Evolutionary conservation across 108 stramenopile genomes (phyloP).

Genomic region (Fragilariopsis cylindrus): DNA sequence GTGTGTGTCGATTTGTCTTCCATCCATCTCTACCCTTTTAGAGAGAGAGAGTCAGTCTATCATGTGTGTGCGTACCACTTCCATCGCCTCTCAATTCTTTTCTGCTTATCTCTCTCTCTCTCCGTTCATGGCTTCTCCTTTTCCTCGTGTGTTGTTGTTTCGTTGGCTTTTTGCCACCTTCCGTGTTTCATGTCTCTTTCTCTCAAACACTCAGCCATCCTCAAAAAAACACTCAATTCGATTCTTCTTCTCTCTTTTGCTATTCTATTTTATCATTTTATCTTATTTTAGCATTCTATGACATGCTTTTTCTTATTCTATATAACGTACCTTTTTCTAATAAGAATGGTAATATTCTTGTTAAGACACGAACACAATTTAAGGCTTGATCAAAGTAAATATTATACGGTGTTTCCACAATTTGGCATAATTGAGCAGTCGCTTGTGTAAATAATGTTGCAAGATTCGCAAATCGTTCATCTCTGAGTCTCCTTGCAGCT

Average conservation of each 20-base stretch:
- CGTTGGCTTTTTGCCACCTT: no score
- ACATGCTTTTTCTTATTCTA: not conserved
- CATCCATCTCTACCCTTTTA: no score
- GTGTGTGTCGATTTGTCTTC: no score
- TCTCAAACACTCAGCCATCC: no score
- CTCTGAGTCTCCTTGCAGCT: constrained; percentile 61
- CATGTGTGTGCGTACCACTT: no score
- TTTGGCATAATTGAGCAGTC: constrained; percentile 92
- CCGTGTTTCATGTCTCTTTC: no score
- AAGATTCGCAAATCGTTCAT: constrained; percentile 83
- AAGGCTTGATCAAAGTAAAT: constrained; percentile 94
- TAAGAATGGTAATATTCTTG: constrained; percentile 89
- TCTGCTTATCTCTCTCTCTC: no score
- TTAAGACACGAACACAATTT: constrained; percentile 91
- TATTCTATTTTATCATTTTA: not conserved
- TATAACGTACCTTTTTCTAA: constrained; percentile 73
- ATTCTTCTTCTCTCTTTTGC: not conserved
- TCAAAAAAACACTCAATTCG: not conserved
- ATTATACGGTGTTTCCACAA: constrained; percentile 93
- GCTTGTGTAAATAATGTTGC: constrained; percentile 91
- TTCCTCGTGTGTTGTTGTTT: no score
- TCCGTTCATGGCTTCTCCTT: no score
- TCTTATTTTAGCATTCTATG: not conserved
- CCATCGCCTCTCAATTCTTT: no score
- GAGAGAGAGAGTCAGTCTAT: no score